phyloP scores from a whole-genome alignment of 2,329 filamentous ascomycete species.

The Ophiostoma triangulosporum region DNA sequence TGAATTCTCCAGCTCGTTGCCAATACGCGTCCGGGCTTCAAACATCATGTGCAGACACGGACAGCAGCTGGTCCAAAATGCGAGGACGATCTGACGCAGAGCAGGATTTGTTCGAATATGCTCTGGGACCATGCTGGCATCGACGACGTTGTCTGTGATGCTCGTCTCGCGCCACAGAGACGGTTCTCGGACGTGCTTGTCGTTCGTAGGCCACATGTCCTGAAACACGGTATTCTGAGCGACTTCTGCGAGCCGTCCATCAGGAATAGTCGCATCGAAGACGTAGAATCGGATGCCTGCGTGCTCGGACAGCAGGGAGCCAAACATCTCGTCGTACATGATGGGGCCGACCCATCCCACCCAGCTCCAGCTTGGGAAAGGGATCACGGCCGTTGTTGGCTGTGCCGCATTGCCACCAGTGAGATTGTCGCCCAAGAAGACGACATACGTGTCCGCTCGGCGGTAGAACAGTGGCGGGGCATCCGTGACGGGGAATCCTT shows the following conservation, averaged over 20 bases:
- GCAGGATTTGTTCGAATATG: not conserved
- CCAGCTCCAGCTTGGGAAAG: constrained; percentile 2
- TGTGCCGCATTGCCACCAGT: not conserved
- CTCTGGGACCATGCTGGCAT: not conserved
- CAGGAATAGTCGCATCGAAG: not conserved
- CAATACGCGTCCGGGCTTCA: not conserved
- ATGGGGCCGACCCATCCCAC: not conserved
- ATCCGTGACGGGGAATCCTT: not conserved
- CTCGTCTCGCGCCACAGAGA: not conserved
- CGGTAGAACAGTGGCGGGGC: not conserved
- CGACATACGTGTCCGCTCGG: not conserved
- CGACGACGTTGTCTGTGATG: not conserved
- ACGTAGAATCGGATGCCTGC: not conserved
- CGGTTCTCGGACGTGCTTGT: not conserved
- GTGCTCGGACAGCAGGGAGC: not conserved
- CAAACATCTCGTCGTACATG: not conserved
- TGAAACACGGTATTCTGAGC: not conserved
- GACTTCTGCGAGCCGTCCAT: not conserved
- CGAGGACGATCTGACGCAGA: not conserved
- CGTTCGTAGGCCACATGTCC: not conserved
- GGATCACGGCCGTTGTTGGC: not conserved
- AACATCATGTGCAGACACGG: not conserved
- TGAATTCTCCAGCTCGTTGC: not conserved
- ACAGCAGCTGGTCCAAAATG: not conserved
- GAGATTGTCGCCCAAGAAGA: not conserved